A percentile compares a stretch with the other conserved stretches of the same genome.
phyloP scores from a whole-genome alignment of 306 rosid genomes.

The Gynostemma pentaphyllum region DNA sequence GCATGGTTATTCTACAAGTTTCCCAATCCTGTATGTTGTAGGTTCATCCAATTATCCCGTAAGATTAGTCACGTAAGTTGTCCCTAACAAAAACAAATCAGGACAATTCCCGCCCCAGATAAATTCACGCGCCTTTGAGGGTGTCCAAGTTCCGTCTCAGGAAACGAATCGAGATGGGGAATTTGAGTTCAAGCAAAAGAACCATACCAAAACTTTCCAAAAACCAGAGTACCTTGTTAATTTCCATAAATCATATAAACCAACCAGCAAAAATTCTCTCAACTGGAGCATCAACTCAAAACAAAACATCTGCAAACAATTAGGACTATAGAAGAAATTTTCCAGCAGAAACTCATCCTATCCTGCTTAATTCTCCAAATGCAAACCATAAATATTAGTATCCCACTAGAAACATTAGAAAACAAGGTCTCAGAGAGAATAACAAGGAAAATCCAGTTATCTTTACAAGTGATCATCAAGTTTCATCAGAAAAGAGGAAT shows the following conservation, averaged over 20 bases:
- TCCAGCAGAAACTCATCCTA: neutral
- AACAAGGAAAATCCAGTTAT: neutral
- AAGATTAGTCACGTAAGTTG: no score
- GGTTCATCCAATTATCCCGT: no score
- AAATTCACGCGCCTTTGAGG: no score
- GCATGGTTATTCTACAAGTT: no score
- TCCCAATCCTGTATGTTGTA: no score
- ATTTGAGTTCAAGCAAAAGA: neutral
- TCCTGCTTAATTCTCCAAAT: neutral
- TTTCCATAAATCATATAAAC: neutral
- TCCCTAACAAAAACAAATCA: no score
- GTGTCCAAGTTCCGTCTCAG: no score
- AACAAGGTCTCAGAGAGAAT: neutral
- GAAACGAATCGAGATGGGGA: neutral
- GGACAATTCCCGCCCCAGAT: neutral
- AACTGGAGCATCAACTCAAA: neutral
- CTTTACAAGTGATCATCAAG: conserved; percentile 3
- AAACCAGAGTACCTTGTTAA: neutral
- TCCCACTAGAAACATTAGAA: neutral
- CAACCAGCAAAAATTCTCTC: neutral
- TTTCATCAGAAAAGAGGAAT: neutral
- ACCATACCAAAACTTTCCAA: neutral
- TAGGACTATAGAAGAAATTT: neutral
- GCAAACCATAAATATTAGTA: neutral
- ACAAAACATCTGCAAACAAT: neutral